Evolutionary conservation across 2,329 filamentous ascomycete genomes (phyloP), one percentile per base, ranked within the genome.

Genomic region (Periconia sp.): DNA sequence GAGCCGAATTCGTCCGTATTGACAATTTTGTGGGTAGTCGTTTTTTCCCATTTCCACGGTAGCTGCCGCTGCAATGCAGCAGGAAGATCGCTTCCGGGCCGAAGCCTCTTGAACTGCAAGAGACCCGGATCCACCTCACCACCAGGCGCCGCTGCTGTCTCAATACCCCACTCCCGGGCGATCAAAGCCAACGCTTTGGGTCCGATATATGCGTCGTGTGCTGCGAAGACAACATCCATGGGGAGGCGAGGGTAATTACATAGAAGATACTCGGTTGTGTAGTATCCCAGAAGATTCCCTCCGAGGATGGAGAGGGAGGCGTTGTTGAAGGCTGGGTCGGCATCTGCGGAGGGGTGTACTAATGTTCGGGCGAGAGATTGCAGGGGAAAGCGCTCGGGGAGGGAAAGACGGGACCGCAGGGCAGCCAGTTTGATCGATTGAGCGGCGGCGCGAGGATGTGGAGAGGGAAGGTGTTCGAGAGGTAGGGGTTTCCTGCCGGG

Each of bases 191-290:
- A 81, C 1, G 92, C 86, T 61, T 86, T 84, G 6, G 85, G 82
- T 5, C 94, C 94, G 45, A 87, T 83, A 72, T 91, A 97, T 45
- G 90, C 92, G 66, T 89, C 87, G 79, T 96, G 87, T 31, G 91
- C 89, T 49, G 92, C 86, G 76, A 91, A 95, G 49, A 96, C 79
- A 52, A 99, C 88, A n/a, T 83, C 77, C 82, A 94, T 89, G 50
- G 94, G 94, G 50, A 99, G 82, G 47, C 94, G 91, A 14, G 94
- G 94, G 76, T 92, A 97, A 68, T 87, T 89, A 79, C 88, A 91
- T 63, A 97, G 79, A 60, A 99, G 84, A 77, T 88, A 88, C 81
- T 99, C 94, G 67, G 90, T 85, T 57, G 90, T 88, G 74, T 97
- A 92, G 79, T 94, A 95, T 73, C 88, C 87, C 64, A 97, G 84